Conservation (phyloP, 768 basidiomycete species). For the Clathrus columnatus region DNA sequence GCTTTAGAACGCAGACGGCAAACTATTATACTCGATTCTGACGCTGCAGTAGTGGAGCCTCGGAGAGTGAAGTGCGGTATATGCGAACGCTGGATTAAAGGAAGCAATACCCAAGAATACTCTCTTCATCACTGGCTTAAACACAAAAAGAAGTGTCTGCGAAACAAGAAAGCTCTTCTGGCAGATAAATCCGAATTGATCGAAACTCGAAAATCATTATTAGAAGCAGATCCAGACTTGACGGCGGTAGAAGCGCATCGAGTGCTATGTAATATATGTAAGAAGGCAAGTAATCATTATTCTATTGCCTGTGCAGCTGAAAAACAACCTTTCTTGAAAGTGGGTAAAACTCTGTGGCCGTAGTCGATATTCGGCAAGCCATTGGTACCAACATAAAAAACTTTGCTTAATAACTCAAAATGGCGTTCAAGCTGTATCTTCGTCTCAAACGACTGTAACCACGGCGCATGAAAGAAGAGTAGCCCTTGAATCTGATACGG, state of each 20-base stretch:
- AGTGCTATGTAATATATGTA: not conserved
- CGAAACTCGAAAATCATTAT: not conserved
- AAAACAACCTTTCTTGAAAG: not conserved
- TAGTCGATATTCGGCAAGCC: constrained; percentile 8
- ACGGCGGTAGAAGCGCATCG: constrained; percentile 2
- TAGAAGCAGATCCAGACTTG: constrained; percentile 2
- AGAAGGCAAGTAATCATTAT: not conserved
- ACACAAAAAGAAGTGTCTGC: constrained; percentile 7
- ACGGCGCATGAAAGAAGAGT: not conserved
- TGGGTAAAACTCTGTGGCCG: constrained; percentile 7
- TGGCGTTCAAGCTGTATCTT: not conserved
- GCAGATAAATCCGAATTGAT: not conserved
- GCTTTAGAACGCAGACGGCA: not conserved
- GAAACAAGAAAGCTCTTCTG: not conserved
- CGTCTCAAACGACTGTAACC: not conserved
- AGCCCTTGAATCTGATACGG: not conserved
- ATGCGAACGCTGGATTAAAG: constrained; percentile 8
- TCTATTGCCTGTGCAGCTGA: not conserved
- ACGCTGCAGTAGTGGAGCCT: constrained; percentile 4
- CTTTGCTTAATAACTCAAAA: not conserved
- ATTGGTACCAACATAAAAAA: constrained; percentile 8
- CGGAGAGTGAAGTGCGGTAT: constrained; percentile 5
- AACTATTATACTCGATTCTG: not conserved
- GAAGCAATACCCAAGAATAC: constrained; percentile 52
- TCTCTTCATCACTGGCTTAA: constrained; percentile 80